phyloP scores from a whole-genome alignment of 192 early-diverging fungal species.

The Irineochytrium annulatum region DNA sequence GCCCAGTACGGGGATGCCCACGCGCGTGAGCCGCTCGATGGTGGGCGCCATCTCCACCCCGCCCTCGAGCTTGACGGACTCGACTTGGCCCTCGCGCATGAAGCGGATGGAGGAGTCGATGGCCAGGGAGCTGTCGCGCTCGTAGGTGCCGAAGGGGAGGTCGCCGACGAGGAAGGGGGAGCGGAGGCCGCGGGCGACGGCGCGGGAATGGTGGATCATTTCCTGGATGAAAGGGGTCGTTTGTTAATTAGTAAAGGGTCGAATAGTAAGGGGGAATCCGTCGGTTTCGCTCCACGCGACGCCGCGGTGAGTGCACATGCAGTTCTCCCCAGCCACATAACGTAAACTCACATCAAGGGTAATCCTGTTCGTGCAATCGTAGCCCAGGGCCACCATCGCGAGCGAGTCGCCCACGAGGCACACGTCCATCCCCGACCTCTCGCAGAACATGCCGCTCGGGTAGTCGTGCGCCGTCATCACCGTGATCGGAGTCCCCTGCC shows the following conservation, averaged over 20 bases:
- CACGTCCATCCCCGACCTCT: conserved; percentile 81
- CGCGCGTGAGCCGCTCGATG: conserved; percentile 68
- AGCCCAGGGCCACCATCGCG: conserved; percentile 95
- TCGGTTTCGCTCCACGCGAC: no score
- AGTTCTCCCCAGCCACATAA: no score
- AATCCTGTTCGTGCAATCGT: conserved; percentile 76
- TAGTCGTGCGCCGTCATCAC: conserved; percentile 98
- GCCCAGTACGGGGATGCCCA: conserved; percentile 91
- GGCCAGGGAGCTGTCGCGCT: conserved; percentile 67
- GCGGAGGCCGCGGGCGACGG: conserved; percentile 78
- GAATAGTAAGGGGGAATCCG: no score
- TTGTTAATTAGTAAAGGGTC: no score
- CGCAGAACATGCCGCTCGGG: conserved; percentile 78
- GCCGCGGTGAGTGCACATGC: no score
- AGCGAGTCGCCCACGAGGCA: conserved; percentile 91
- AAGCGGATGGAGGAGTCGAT: conserved; percentile 76
- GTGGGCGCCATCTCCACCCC: conserved; percentile 80
- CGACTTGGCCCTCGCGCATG: conserved; percentile 84
- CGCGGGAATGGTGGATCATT: conserved; percentile 93
- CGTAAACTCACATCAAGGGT: conserved; percentile 71
- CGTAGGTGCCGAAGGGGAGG: conserved; percentile 88
- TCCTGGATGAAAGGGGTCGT: conserved; percentile 51
- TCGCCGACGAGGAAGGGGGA: conserved; percentile 81
- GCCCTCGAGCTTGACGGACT: conserved; percentile 96
- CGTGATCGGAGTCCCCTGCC: conserved; percentile 70